A percentile compares a stretch with the other conserved stretches of the same genome.
Conservation (phyloP, 2,329 filamentous ascomycete genomes). For the Hymenoscyphus albidus region DNA sequence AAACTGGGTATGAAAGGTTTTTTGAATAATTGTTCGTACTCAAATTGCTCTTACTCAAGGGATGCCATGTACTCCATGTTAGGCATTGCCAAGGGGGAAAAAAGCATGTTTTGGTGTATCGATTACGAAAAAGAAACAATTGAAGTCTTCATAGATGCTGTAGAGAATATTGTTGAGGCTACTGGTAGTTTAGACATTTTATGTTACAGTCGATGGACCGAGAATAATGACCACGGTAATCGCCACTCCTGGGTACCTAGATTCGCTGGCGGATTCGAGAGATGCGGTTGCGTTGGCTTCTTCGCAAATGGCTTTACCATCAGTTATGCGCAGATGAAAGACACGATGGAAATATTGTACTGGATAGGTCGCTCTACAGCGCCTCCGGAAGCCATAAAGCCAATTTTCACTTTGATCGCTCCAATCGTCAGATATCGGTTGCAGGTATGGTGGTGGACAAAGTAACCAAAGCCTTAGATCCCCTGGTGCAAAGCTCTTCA, state of each 20-base stretch:
- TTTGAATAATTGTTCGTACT: not conserved
- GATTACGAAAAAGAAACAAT: not conserved
- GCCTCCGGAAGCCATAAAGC: not conserved
- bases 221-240: not conserved
- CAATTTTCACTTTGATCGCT: not conserved
- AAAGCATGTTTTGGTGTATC: not conserved
- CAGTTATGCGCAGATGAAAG: no score
- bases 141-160: slow-evolving; percentile 34
- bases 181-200: slow-evolving; percentile 5
- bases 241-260: slow-evolving; percentile 6
- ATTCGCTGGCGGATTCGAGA: slow-evolving; percentile 4
- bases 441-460: slow-evolving; percentile 1
- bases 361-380: slow-evolving; percentile 1
- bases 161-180: slow-evolving; percentile 53
- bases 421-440: not conserved
- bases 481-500: not conserved
- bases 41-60: not conserved
- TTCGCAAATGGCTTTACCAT: not conserved
- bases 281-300: not conserved
- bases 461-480: not conserved
- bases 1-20: not conserved
- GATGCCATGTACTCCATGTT: slow-evolving; percentile 3
- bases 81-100: not conserved
- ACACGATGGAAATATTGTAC: not conserved
- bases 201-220: slow-evolving; percentile 1